Evolutionary conservation across 208 protist species (phyloP), one percentile per base, ranked within the genome.

Genomic region (Lotmaria passim): DNA sequence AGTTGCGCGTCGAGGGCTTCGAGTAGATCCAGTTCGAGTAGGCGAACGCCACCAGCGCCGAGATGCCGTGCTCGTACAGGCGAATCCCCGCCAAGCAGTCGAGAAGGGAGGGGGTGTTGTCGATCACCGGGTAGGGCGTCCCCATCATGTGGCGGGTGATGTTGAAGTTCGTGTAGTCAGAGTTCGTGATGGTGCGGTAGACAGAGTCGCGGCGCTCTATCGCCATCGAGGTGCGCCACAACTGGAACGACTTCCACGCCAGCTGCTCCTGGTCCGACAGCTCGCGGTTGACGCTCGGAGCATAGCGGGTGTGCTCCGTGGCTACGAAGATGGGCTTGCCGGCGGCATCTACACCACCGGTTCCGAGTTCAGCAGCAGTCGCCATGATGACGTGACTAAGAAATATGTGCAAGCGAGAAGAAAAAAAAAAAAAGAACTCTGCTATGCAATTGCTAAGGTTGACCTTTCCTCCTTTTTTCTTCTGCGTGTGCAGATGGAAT

Each of bases 221-320:
- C 1, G 81, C 82, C 26, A 90, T 71, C 11, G 88, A 87, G 2
- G 87, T 80, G 31, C 87, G 85, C 86, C 88, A 96, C 4, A 96
- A 78, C 80, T 94, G 86, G 57, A 93, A 96, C 12, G 87, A 89
- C 78, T 94, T 96, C 89, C 89, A 94, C 38, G 86, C 86, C 15
- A 96, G 77, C 67, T 93, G 64, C 76, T 96, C 86, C 73, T 94
- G 86, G 43, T 96, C 89, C 0, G 87, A 92, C 31, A 96, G 81
- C 52, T 94, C 84, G 46, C 87, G 80, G 19, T 96, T 79, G 8
- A 60, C 71, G 31, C 76, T 87, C 8, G 86, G 63, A 15, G 85
- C 59, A 39, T 89, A 94, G 46, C 75, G 77, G 21, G 83, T 90
- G 78, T 93, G 89, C 33, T 91, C 83, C 11, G 82, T 87, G n/a